Base-by-base conservation (phyloP, 805 yeast genomes). In the Myxozyma lipomycoides region DNA sequence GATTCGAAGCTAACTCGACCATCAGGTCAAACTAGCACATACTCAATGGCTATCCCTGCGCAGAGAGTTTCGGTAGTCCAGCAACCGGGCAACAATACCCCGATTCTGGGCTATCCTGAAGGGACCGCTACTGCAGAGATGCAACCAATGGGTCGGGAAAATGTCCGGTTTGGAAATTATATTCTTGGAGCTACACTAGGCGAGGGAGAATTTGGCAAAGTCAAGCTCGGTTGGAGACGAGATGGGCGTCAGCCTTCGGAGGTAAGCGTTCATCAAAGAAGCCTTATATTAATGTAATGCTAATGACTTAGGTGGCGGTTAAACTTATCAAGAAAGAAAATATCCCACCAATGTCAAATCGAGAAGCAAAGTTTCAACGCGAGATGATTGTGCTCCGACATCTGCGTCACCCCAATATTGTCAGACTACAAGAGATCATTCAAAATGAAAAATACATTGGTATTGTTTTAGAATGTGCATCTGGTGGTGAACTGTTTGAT, bases 121-220 rank as follows among this genome's bases (percentile, higher is more conserved):
- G 51, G 40, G 18, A 52, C 52, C n/a, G 45, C 45, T 5, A 46
- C 38, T 30, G 50, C 42, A 35, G 58, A 54, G 36, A 44, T 54
- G 49, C 52, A 39, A 28, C 48, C 58, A 10, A 47, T 36, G 9
- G 54, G 53, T 38, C 43, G 49, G 34, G 54, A 54, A 43, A 51
- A 50, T 10, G 51, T 46, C 22, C 39, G 95, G 36, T 90, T 93
- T 66, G 98, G 98, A 23, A 82, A 86, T 12, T 93, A 90, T 64
- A 79, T 86, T 21, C 75, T 93, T 5, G 98, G 98, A 2, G 83
- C 95, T 12, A 91, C 98, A 0, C 72, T 93, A 12, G 98, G 98
- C 30, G 96, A 93, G 70, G 98, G 98, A 43, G 98, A 93, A 66
- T 93, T 93, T 68, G 98, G 98, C 52, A 91, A 93, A 68, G 98